Percentiles rank a stretch among this genome's conserved stretches.
phyloP scores from a whole-genome alignment of 495 filamentous ascomycete genomes.

The Annulohypoxylon maeteangense region DNA sequence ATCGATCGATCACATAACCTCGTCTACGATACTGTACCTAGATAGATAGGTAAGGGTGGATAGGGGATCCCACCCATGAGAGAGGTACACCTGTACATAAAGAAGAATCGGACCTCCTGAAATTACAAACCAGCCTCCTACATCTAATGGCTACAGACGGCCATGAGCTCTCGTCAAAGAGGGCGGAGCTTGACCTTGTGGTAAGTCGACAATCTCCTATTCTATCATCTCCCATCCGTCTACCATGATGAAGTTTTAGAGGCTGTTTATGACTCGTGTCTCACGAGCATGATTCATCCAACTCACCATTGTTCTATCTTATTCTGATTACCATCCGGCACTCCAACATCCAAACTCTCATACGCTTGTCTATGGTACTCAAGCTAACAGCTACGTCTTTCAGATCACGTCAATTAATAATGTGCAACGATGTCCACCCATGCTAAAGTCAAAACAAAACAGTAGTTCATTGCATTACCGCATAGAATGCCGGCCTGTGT shows the following conservation, averaged over 20 bases:
- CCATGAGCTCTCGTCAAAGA: neutral
- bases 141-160: neutral
- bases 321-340: constrained; percentile 47
- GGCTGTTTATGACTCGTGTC: constrained; percentile 61
- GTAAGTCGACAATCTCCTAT: constrained; percentile 25
- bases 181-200: constrained; percentile 4
- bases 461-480: constrained; percentile 12
- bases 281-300: constrained; percentile 56
- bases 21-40: constrained; percentile 12
- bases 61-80: constrained; percentile 14
- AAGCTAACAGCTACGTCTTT: constrained; percentile 23
- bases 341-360: neutral
- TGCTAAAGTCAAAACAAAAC: neutral
- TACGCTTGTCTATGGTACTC: neutral
- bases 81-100: constrained; percentile 43
- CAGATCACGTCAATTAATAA: neutral
- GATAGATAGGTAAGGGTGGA: constrained; percentile 4
- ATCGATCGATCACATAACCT: neutral
- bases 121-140: constrained; percentile 1
- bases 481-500: neutral
- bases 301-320: constrained; percentile 58
- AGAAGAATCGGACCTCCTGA: constrained; percentile 47
- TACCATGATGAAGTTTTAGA: constrained; percentile 54
- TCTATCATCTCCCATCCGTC: constrained; percentile 1
- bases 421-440: neutral